Evolutionary conservation across 2,329 filamentous ascomycete species (phyloP).

Genomic region (Ophiostoma sp.): DNA sequence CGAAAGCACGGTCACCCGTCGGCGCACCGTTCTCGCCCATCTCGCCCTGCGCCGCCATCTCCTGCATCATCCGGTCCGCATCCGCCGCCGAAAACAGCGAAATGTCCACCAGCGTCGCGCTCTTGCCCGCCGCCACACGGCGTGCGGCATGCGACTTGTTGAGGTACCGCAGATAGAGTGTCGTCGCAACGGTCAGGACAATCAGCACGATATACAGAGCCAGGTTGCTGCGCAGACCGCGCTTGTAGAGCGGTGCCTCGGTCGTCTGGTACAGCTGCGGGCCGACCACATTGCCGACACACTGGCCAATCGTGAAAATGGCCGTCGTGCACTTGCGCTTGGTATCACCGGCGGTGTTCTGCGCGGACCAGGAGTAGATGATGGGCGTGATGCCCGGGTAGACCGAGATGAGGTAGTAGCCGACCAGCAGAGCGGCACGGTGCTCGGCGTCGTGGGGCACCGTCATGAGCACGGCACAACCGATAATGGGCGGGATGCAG

Average conservation of each 20-base stretch:
- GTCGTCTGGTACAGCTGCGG: constrained; percentile 61
- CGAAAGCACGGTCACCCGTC: constrained; percentile 28
- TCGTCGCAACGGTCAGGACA: constrained; percentile 13
- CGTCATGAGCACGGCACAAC: constrained; percentile 35
- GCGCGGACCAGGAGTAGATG: constrained; percentile 61
- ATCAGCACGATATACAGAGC: constrained; percentile 52
- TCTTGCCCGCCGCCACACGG: constrained; percentile 29
- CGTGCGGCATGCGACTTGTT: constrained; percentile 25
- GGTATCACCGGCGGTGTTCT: constrained; percentile 68
- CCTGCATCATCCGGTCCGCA: constrained; percentile 25
- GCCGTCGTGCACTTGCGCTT: constrained; percentile 70
- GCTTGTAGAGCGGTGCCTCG: constrained; percentile 58
- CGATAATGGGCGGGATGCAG: constrained; percentile 35
- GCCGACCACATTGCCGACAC: constrained; percentile 63
- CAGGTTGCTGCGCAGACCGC: constrained; percentile 61
- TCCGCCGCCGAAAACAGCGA: constrained; percentile 25
- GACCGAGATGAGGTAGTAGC: constrained; percentile 30
- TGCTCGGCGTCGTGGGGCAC: constrained; percentile 30
- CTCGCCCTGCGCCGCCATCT: constrained; percentile 14
- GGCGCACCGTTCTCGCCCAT: constrained; percentile 18
- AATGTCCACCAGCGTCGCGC: constrained; percentile 27
- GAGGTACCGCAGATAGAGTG: constrained; percentile 21
- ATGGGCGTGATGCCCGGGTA: constrained; percentile 48
- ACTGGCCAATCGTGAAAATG: constrained; percentile 64
- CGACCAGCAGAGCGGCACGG: constrained; percentile 36